Percentiles rank a stretch among this genome's conserved stretches.
Conservation (phyloP, 306 rosid genomes). For the Gleditsia sinensis region DNA sequence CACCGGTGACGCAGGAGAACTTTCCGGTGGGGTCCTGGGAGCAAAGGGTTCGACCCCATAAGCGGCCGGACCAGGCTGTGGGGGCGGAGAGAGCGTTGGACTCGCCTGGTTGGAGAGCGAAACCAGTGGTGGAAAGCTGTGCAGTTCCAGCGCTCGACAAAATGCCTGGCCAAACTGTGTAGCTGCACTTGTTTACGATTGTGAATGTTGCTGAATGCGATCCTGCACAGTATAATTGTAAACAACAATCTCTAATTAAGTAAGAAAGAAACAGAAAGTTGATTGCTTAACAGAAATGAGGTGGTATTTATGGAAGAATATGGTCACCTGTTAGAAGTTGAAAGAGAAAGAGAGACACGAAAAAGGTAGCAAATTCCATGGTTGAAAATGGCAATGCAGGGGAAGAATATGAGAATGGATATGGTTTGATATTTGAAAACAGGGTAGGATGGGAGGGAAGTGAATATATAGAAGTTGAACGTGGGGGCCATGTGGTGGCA, state of each 20-base stretch:
- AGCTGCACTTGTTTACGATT: conserved; percentile 60
- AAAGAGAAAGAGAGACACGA: conserved; percentile 32
- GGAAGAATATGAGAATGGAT: background rate
- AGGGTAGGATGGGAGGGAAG: background rate
- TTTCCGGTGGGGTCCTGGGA: conserved; percentile 54
- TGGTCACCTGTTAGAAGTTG: conserved; percentile 46
- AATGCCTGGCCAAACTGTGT: conserved; percentile 83
- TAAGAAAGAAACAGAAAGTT: too few relatives aligned
- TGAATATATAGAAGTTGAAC: background rate
- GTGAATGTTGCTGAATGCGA: conserved; percentile 65
- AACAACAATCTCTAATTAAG: background rate
- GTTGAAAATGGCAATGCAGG: background rate
- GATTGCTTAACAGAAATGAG: too few relatives aligned
- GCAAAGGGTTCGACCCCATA: conserved; percentile 84
- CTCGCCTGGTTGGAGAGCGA: conserved; percentile 52
- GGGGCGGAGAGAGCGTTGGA: conserved; percentile 54
- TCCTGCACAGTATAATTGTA: conserved; percentile 35
- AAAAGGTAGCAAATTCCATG: conserved; percentile 25
- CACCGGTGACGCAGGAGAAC: conserved; percentile 77
- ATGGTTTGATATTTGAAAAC: conserved; percentile 24
- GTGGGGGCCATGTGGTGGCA: conserved; percentile 24
- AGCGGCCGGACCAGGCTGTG: conserved; percentile 79
- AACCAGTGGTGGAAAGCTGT: conserved; percentile 70
- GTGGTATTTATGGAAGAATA: too few relatives aligned
- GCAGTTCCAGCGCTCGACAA: conserved; percentile 72